Conservation (phyloP, 176 grass and related monocot genomes). For the Elymus sibiricus region DNA sequence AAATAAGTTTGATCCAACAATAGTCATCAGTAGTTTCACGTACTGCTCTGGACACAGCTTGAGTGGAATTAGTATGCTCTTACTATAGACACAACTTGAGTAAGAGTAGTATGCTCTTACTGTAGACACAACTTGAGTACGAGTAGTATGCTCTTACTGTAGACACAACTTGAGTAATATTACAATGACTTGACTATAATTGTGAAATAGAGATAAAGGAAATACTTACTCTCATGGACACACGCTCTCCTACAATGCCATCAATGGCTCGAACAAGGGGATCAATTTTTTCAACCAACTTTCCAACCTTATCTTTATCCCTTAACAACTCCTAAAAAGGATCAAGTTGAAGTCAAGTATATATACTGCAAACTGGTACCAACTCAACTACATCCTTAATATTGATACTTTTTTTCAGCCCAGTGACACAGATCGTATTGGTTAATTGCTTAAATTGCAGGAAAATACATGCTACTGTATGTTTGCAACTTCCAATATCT, state of each 20-base stretch:
- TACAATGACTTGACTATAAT: neutral
- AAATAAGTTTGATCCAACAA: slow-evolving; percentile 1
- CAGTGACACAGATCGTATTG: neutral
- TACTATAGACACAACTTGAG: neutral
- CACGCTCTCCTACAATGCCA: slow-evolving; percentile 66
- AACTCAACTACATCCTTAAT: slow-evolving; percentile 9
- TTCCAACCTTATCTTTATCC: slow-evolving; percentile 67
- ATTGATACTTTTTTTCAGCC: neutral
- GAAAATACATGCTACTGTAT: neutral
- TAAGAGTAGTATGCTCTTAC: neutral
- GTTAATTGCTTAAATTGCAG: neutral
- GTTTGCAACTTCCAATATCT: neutral
- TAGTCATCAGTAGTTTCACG: neutral
- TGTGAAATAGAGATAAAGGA: neutral
- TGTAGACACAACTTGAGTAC: neutral
- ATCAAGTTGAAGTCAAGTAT: slow-evolving; percentile 12
- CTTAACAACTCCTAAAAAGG: slow-evolving; percentile 63
- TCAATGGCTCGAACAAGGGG: slow-evolving; percentile 75
- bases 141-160: neutral
- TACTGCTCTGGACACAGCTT: slow-evolving; percentile 3
- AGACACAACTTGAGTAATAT: neutral
- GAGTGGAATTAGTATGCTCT: neutral
- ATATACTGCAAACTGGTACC: slow-evolving; percentile 5
- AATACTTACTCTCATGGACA: slow-evolving; percentile 84
- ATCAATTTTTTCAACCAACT: slow-evolving; percentile 59